Evolutionary conservation across 192 early-diverging fungal species (phyloP), one percentile per base, ranked within the genome.

Genomic region (Mortierella alpina): DNA sequence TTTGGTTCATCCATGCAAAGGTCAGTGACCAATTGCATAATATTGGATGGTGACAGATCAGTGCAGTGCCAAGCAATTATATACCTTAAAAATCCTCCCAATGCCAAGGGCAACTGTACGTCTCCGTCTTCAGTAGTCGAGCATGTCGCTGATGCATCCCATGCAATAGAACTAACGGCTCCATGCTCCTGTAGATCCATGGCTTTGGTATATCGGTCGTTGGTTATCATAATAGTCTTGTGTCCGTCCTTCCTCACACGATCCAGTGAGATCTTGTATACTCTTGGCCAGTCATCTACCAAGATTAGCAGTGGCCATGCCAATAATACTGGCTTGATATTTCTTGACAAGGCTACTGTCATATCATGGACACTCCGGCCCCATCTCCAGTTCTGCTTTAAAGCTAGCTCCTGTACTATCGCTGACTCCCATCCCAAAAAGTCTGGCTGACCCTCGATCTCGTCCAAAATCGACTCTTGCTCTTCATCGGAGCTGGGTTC

Each of bases 391-490:
- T 70, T 65, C 49, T 60, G 75, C 22, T 64, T 55, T n/a, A 78
- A 40, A 0, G 57, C 49, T 1, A 78, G 47, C 47, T 78, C 75
- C 8, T 62, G 68, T 7, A 70, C 22, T 22, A 70, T 23, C 7
- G 50, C 55, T 9, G 12, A 20, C 18, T 70, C 63, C 75, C 75
- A 78, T n/a, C 75, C 75, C 2, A 44, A 56, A 53, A 78, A 78
- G 2, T 41, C 50, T 40, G 40, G 53, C 46, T 20, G 45, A 5
- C 46, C 13, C 20, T 55, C 68, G 8, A 78, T 66, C 39, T 46
- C 22, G 18, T 70, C 68, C 40, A 78, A 52, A 2, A 63, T 6
- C 1, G 31, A 5, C 10, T 66, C 58, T 6, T n/a, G 45, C 23
- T 47, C 18, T 40, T 12, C 62, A 31, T 14, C 31, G 18, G 6